phyloP scores from a whole-genome alignment of 345 rosid genomes.

The Hibiscus mutabilis region DNA sequence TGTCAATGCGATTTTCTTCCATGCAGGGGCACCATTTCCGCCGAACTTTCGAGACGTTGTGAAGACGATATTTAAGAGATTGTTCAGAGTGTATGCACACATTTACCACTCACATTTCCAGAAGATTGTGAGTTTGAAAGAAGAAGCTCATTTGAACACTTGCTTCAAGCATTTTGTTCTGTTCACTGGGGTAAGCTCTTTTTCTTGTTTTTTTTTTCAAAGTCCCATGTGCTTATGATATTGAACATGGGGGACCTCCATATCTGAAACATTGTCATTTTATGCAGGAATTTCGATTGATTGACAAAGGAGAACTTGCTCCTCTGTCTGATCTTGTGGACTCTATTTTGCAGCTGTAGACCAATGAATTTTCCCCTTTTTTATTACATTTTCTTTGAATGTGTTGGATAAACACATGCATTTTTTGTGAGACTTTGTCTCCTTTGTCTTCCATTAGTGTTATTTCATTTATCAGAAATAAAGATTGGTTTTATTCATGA shows the following conservation, averaged over 20 bases:
- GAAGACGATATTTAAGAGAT: conserved; percentile 55
- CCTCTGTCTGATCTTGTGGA: conserved; percentile 56
- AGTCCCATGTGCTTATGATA: neutral
- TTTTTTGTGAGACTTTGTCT: neutral
- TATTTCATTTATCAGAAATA: neutral
- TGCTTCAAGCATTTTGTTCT: conserved; percentile 68
- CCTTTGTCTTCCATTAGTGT: neutral
- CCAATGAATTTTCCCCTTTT: neutral
- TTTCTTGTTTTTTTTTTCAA: neutral
- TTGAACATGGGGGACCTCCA: neutral
- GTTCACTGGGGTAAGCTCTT: conserved; percentile 47
- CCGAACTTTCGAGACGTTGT: conserved; percentile 49
- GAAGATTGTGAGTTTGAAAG: conserved; percentile 61
- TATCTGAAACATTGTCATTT: conserved; percentile 5
- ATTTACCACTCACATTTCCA: conserved; percentile 69
- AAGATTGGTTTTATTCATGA: neutral
- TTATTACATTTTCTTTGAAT: conserved; percentile 3
- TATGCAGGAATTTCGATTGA: conserved; percentile 54
- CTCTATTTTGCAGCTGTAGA: conserved; percentile 52
- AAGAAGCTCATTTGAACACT: conserved; percentile 73
- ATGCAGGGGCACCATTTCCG: conserved; percentile 59
- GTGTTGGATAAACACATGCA: neutral
- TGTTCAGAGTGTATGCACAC: conserved; percentile 67
- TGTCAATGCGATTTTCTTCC: neutral
- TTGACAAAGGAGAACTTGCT: conserved; percentile 55